Base-by-base conservation (phyloP, 139 green algal species). In the Micractinium sp. region DNA sequence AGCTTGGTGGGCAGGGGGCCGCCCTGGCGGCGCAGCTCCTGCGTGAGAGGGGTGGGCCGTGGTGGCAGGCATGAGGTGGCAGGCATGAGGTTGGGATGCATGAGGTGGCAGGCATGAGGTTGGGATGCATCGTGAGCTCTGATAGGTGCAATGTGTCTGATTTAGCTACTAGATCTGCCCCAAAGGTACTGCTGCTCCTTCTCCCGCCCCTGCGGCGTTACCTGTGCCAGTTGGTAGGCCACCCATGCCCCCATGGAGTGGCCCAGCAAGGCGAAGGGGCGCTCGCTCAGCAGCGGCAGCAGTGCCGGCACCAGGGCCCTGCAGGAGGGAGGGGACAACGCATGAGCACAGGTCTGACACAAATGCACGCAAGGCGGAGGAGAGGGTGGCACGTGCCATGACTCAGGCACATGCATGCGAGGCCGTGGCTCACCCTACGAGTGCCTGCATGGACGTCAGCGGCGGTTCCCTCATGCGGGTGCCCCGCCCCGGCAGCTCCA, bases 201-300 rank as follows among this genome's bases (percentile, higher is more conserved):
- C 7, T 9, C 47, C 47, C 47, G 9, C 47, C 47, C 47, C 47
- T 56, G 47, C 47, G 47, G 5, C 7, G 61, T 16, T n/a, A 91
- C 83, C 56, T 87, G 77, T 3, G 85, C 73, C 15, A 93, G 83
- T 41, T 89, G 82, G 25, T 91, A 93, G 3, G 81, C 93, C 27
- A 95, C 84, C 93, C 93, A 95, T 2, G 89, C 93, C 14, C 93
- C 93, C 93, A 95, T 93, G 93, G 91, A 94, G 93, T 95, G 93
- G n/a, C 93, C 93, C 39, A 95, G 93, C 29, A 95, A 56, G 0
- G 85, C 92, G 81, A 91, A 95, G 12, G 93, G 88, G 31, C 81
- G 73, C 23, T 20, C 73, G 77, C 88, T 69, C 76, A 85, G 66
- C 35, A 88, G 15, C 2, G 81, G 67, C 38, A 87, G 23, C 23